Evolutionary conservation across 139 green algal species (phyloP).

Genomic region (Tetratostichococcus sp.): DNA sequence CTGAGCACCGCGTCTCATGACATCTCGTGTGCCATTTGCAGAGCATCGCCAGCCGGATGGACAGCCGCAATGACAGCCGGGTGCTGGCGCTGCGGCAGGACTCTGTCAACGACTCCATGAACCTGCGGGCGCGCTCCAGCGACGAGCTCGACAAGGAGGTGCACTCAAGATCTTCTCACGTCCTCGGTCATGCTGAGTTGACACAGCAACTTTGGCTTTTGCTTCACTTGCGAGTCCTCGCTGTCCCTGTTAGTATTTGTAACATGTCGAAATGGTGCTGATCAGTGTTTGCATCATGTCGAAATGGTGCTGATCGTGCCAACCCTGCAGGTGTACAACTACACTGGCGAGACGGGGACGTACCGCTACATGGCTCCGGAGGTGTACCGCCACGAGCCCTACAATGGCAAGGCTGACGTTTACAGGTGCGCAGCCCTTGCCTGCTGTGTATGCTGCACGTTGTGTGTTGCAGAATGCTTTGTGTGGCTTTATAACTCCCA

Average conservation of each 20-base stretch:
- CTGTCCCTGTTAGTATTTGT: too few relatives aligned
- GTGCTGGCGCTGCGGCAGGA: background rate
- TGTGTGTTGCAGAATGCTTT: too few relatives aligned
- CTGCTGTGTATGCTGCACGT: background rate
- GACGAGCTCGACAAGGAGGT: slow-evolving; percentile 18
- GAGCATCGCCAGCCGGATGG: background rate
- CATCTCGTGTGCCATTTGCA: background rate
- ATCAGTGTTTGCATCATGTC: slow-evolving; percentile 35
- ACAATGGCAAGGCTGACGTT: slow-evolving; percentile 57
- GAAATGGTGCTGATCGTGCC: too few relatives aligned
- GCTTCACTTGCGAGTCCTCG: too few relatives aligned
- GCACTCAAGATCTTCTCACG: too few relatives aligned
- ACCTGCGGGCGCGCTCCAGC: slow-evolving; percentile 10
- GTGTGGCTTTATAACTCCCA: too few relatives aligned
- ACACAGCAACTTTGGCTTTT: too few relatives aligned
- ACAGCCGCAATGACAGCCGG: too few relatives aligned
- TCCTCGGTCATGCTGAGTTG: too few relatives aligned
- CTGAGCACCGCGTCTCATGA: too few relatives aligned
- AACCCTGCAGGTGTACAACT: slow-evolving; percentile 54
- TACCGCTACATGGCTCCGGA: slow-evolving; percentile 49
- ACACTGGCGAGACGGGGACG: slow-evolving; percentile 80
- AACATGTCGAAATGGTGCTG: slow-evolving; percentile 15
- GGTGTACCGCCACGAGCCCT: slow-evolving; percentile 51
- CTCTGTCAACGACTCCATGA: background rate
- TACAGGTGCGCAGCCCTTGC: slow-evolving; percentile 20